These are phyloP conservation scores for Eruca vesicaria DNA, from an alignment of 441 rosid genomes.

Conservation along the genomic window DNA sequence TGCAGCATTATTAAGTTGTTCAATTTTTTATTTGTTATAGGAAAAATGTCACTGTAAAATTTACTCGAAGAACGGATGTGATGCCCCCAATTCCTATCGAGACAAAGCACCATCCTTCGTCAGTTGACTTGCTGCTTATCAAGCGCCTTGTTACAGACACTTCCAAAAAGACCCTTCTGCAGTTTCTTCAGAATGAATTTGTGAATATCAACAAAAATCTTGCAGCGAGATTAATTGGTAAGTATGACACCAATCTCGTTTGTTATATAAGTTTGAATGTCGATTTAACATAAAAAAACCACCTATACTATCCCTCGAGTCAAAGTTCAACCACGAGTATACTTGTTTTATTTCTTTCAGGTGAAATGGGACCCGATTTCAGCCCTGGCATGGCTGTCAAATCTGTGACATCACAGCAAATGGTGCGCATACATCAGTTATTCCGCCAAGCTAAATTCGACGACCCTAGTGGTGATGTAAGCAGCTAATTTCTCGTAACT, in stretches of 20 bases:
- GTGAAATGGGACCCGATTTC: constrained; percentile 97
- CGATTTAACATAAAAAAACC: neutral
- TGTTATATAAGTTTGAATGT: constrained; percentile 4
- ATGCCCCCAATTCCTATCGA: constrained; percentile 97
- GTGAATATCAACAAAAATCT: constrained; percentile 78
- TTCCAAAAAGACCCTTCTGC: constrained; percentile 76
- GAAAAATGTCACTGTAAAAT: constrained; percentile 80
- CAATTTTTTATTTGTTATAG: constrained; percentile 38
- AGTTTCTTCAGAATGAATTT: constrained; percentile 96
- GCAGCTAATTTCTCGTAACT: constrained; percentile 32
- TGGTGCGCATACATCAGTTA: constrained; percentile 95
- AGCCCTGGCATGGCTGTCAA: constrained; percentile 78
- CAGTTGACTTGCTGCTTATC: constrained; percentile 92
- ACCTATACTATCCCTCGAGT: constrained; percentile 8
- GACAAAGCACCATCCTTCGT: constrained; percentile 97
- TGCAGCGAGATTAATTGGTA: constrained; percentile 89
- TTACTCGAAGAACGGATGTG: constrained; percentile 92
- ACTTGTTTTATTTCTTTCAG: constrained; percentile 40
- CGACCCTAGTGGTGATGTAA: constrained; percentile 95
- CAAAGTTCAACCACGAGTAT: neutral
- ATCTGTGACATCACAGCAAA: constrained; percentile 83
- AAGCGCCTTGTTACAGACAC: constrained; percentile 94
- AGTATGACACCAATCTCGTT: constrained; percentile 17
- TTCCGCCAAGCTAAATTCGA: constrained; percentile 99
- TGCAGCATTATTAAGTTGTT: constrained; percentile 12